Percentiles rank a stretch among this genome's conserved stretches.
phyloP scores from a whole-genome alignment of 352 stramenopile species.

The Pythium pectinolyticum region DNA sequence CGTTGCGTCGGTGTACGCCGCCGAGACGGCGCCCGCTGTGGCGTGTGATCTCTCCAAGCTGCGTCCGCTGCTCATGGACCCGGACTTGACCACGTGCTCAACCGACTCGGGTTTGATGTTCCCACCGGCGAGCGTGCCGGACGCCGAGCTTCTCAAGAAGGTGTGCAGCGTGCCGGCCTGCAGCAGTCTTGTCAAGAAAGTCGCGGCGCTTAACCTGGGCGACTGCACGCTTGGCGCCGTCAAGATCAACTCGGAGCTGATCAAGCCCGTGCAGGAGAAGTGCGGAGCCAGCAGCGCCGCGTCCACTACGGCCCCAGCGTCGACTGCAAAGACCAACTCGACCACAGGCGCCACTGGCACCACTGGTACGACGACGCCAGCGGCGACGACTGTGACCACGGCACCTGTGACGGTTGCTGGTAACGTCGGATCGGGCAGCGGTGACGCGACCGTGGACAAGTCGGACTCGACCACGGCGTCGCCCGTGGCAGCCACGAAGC shows the following conservation, averaged over 20 bases:
- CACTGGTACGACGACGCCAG: not conserved
- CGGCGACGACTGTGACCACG: not conserved
- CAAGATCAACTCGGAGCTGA: slow-evolving; percentile 25
- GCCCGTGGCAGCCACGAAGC: not conserved
- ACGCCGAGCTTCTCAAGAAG: not conserved
- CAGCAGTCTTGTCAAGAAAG: slow-evolving; percentile 3
- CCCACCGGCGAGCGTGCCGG: slow-evolving; percentile 4
- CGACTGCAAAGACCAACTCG: not conserved
- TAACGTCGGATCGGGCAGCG: not conserved
- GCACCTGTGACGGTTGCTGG: not conserved
- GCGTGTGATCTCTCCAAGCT: slow-evolving; percentile 3
- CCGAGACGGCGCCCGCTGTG: not conserved
- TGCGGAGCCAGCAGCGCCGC: no score
- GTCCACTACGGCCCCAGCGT: slow-evolving; percentile 4
- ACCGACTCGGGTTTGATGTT: slow-evolving; percentile 18
- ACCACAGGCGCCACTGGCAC: not conserved
- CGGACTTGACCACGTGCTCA: slow-evolving; percentile 12
- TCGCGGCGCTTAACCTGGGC: slow-evolving; percentile 26
- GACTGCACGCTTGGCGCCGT: slow-evolving; percentile 29
- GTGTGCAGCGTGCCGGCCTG: not conserved
- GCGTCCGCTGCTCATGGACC: slow-evolving; percentile 14
- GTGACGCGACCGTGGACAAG: not conserved
- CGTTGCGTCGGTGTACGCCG: not conserved
- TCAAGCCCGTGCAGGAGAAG: slow-evolving; percentile 17
- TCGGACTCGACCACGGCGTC: not conserved